A percentile compares a stretch with the other conserved stretches of the same genome.
Evolutionary conservation across 108 stramenopile species (phyloP).

Genomic region (Cyclotella atomus): DNA sequence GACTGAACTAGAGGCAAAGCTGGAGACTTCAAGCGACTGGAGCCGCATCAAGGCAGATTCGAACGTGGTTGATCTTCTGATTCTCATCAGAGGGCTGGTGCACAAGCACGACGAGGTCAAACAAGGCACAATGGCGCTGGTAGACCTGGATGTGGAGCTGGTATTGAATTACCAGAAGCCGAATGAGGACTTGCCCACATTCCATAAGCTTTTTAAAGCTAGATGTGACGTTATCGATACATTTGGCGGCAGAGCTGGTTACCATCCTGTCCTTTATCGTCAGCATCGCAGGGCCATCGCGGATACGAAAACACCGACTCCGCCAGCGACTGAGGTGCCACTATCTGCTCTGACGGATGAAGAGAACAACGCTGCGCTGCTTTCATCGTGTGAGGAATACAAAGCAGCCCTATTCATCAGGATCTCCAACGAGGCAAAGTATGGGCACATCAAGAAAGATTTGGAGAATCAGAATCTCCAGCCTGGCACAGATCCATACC

Average conservation of each 20-base stretch:
- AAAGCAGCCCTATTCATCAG: background rate
- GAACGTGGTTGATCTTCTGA: background rate
- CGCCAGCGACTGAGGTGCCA: background rate
- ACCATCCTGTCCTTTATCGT: background rate
- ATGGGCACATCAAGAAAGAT: background rate
- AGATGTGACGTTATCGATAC: background rate
- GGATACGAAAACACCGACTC: background rate
- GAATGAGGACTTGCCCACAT: background rate
- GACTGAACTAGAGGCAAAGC: background rate
- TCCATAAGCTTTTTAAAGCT: constrained; percentile 2
- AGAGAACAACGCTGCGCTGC: background rate
- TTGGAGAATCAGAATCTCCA: background rate
- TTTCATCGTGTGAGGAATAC: background rate
- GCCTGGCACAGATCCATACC: background rate
- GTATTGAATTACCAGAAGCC: background rate
- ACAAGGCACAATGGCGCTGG: background rate
- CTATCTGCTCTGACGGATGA: background rate
- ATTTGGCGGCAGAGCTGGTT: background rate
- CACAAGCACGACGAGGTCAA: constrained; percentile 3
- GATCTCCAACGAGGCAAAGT: background rate
- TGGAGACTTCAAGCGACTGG: background rate
- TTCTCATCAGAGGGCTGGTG: background rate
- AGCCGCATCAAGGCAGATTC: background rate
- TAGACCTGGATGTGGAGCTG: background rate
- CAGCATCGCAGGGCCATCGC: background rate